Base-by-base conservation (phyloP, 2,329 filamentous ascomycete genomes). In the Chrysoporthe austroafricana region DNA sequence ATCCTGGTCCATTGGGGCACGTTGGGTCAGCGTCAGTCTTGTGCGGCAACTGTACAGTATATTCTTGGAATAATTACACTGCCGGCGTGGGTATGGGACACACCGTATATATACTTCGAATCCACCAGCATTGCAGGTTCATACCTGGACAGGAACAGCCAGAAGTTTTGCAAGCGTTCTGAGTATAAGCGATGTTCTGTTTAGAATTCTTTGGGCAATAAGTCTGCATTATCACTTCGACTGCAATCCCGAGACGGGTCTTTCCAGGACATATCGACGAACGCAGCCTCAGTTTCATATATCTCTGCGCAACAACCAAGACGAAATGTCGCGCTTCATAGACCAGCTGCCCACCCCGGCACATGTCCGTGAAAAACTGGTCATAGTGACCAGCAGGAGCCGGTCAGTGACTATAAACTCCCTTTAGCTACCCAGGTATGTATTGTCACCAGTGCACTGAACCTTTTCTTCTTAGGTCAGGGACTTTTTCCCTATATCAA, bases 331-430 rank as follows among this genome's bases (percentile, higher is more conserved):
- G 66, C 77, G 78, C 66, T 66, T 71, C 26, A 77, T 80, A 48
- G 79, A 80, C 60, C 71, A 66, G 42, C 44, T 80, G n/a, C 76
- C 77, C 9, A 71, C 71, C 11, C 78, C 78, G 13, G 68, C 72
- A 26, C 70, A 73, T 52, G 73, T 76, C 6, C 66, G 72, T 62
- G 74, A 74, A 32, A 77, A 76, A 71, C 79, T 78, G 67, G 66
- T 80, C 11, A 74, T 81, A 56, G 75, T 80, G 21, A 71, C 79
- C 39, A 80, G 78, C 58, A 75, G 75, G n/a, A 75, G 77, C n/a
- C 76, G 79, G 78, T 79, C 68, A 64, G 75, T 52, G 43, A 3
- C 7, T 18, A 39, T 11, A 26, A 34, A 26, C 34, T 4, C 61
- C 26, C 43, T 16, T 66, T 7, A 34, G 50, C 7, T 13, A 9